Conservation (phyloP, 345 rosid genomes). For the Citrus hindsii region DNA sequence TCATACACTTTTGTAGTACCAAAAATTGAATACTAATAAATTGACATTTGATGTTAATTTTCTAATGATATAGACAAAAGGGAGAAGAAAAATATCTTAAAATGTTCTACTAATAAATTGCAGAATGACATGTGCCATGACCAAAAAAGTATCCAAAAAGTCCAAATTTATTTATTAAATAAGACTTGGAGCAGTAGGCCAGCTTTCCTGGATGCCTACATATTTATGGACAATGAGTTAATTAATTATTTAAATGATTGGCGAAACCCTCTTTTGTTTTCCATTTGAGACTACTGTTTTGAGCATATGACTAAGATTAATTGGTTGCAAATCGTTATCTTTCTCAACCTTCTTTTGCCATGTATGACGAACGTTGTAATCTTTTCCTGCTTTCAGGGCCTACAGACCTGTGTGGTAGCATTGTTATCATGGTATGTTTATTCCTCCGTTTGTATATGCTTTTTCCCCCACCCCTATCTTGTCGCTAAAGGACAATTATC, state of each 20-base stretch:
- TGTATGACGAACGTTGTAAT: slow-evolving; percentile 26
- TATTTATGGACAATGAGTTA: neutral
- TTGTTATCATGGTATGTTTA: slow-evolving; percentile 75
- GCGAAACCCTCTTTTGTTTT: neutral
- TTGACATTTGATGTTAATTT: neutral
- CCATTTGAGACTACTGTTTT: neutral
- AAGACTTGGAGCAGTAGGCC: neutral
- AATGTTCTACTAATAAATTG: neutral
- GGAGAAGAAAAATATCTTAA: neutral
- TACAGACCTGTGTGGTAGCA: slow-evolving; percentile 92
- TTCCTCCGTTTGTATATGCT: neutral
- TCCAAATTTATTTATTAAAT: neutral
- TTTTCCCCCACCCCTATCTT: neutral
- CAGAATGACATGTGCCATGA: neutral
- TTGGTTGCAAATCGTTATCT: neutral
- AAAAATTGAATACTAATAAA: neutral
- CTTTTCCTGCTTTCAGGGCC: slow-evolving; percentile 61
- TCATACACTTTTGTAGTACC: neutral
- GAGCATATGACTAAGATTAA: neutral
- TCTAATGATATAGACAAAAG: neutral
- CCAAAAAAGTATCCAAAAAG: neutral
- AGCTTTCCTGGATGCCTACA: neutral
- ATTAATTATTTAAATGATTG: neutral
- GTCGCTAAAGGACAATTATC: neutral
- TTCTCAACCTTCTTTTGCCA: slow-evolving; percentile 9